A percentile compares a stretch with the other conserved stretches of the same genome.
phyloP scores from a whole-genome alignment of 169 alveolate species.

The Miamiensis avidus region DNA sequence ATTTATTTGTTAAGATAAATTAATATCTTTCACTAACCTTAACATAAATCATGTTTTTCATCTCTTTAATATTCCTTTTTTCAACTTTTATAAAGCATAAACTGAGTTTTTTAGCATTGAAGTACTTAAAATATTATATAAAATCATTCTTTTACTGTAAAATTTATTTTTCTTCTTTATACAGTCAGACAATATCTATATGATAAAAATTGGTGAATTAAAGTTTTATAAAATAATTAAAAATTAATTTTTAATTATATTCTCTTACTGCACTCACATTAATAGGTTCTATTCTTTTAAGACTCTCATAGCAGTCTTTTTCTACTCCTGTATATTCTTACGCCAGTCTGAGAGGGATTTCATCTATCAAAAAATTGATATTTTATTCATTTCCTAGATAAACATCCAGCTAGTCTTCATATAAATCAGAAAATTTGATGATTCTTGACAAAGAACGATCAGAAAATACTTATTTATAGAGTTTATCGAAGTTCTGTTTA shows the following conservation, averaged over 20 bases:
- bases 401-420: neutral
- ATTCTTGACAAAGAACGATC: neutral
- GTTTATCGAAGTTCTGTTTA: slow-evolving; percentile 12
- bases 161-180: slow-evolving; percentile 24
- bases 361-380: neutral
- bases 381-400: neutral
- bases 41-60: too few species aligned
- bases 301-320: neutral
- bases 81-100: slow-evolving; percentile 25
- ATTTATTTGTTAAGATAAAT: too few species aligned
- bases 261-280: neutral
- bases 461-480: slow-evolving; percentile 4
- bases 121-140: slow-evolving; percentile 19
- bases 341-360: neutral
- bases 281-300: slow-evolving; percentile 9
- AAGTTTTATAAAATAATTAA: slow-evolving; percentile 6
- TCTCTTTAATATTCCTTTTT: slow-evolving; percentile 25
- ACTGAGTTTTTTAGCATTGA: slow-evolving; percentile 22
- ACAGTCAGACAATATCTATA: slow-evolving; percentile 1
- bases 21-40: neutral
- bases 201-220: neutral
- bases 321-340: neutral
- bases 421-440: neutral
- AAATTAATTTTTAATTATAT: neutral
- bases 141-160: slow-evolving; percentile 15